Evolutionary conservation across 2,329 filamentous ascomycete genomes (phyloP).

Genomic region (Trichoderma sp.): DNA sequence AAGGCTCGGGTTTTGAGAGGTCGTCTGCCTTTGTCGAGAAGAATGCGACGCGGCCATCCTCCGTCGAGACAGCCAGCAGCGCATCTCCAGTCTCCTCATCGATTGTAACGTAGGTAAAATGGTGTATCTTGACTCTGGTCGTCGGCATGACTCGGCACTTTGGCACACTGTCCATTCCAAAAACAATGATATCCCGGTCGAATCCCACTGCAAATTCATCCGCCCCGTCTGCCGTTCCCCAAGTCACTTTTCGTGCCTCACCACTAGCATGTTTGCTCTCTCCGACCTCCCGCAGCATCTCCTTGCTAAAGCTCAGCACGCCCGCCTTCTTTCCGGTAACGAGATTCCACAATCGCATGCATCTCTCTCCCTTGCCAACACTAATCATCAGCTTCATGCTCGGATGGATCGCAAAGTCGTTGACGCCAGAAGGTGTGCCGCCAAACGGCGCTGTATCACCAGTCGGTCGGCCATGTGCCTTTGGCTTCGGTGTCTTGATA

Average conservation of each 20-base stretch:
- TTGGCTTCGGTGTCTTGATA: constrained; percentile 86
- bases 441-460: constrained; percentile 86
- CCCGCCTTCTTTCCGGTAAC: constrained; percentile 95
- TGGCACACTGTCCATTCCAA: constrained; percentile 82
- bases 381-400: constrained; percentile 96
- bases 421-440: constrained; percentile 81
- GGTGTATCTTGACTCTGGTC: constrained; percentile 76
- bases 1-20: constrained; percentile 33
- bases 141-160: constrained; percentile 69
- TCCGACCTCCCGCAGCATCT: constrained; percentile 70
- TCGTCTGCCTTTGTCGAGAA: constrained; percentile 65
- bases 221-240: constrained; percentile 67
- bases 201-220: constrained; percentile 90
- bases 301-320: constrained; percentile 78
- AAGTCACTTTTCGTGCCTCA: constrained; percentile 78
- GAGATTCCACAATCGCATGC: constrained; percentile 93
- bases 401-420: constrained; percentile 92
- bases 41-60: constrained; percentile 84
- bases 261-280: constrained; percentile 75
- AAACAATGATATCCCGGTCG: constrained; percentile 79
- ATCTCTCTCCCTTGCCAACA: constrained; percentile 83
- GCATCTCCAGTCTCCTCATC: constrained; percentile 41
- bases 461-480: constrained; percentile 74
- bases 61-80: constrained; percentile 76
- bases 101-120: constrained; percentile 68